Evolutionary conservation across 495 filamentous ascomycete genomes (phyloP).

Genomic region (Neurospora hispaniola): DNA sequence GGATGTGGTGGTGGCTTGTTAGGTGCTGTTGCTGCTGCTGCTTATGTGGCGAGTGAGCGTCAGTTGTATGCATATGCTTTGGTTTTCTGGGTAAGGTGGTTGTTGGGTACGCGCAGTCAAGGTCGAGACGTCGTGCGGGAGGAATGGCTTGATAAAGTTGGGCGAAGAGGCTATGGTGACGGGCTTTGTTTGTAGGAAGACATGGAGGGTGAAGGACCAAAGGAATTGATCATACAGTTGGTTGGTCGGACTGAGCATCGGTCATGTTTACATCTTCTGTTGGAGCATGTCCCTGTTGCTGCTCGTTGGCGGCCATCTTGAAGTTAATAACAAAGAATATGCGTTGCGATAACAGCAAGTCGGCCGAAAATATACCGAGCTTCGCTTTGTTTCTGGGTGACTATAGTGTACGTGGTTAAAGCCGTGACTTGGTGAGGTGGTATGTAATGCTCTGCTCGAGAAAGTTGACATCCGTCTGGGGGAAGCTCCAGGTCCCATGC

Average conservation of each 20-base stretch:
- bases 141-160: no score
- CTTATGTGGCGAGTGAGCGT: slow-evolving; percentile 8
- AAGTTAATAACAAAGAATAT: neutral
- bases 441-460: neutral
- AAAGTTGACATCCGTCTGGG: neutral
- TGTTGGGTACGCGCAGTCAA: no score
- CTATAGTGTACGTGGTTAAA: neutral
- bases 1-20: slow-evolving; percentile 3
- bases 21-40: slow-evolving; percentile 11
- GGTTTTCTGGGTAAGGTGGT: neutral
- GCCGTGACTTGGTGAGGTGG: neutral
- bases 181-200: neutral
- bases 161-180: neutral
- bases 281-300: neutral
- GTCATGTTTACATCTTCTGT: slow-evolving; percentile 20
- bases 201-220: neutral
- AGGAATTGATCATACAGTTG: slow-evolving; percentile 7
- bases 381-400: neutral
- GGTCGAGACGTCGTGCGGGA: no score
- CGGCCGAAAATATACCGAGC: neutral
- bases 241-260: slow-evolving; percentile 15
- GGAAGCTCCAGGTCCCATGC: neutral
- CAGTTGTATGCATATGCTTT: slow-evolving; percentile 8
- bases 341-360: neutral
- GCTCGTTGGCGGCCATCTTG: neutral